These are phyloP conservation scores for Syzygium syzygioides DNA, from an alignment of 441 rosid genomes.

Conservation along the genomic window DNA sequence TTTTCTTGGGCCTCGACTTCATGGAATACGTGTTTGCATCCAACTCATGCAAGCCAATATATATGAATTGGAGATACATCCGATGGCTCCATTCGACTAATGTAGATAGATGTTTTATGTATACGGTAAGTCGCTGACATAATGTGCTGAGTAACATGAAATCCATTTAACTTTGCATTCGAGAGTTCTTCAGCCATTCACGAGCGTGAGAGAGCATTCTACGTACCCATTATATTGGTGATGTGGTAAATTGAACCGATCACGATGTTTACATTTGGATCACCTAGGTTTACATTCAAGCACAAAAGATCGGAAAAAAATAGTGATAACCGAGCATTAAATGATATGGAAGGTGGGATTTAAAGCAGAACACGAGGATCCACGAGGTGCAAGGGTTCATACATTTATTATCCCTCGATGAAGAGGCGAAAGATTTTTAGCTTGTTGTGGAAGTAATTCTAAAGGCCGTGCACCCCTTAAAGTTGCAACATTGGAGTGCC, in stretches of 20 bases:
- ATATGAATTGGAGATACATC: neutral
- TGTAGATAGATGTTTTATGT: neutral
- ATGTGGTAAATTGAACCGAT: neutral
- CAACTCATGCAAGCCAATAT: neutral
- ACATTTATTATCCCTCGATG: neutral
- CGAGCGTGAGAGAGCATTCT: neutral
- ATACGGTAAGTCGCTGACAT: neutral
- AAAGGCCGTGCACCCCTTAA: neutral
- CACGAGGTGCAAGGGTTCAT: neutral
- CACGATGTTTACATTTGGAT: too few species aligned
- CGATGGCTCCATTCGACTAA: neutral
- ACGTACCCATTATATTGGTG: neutral
- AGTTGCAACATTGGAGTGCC: neutral
- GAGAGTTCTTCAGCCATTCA: too few species aligned
- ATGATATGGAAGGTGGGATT: neutral
- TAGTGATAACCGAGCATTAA: neutral
- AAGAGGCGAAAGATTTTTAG: neutral
- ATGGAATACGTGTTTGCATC: neutral
- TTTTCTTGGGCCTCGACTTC: neutral
- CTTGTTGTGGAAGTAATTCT: neutral
- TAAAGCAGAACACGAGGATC: neutral
- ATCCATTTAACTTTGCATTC: neutral
- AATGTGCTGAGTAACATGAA: rapidly evolving
- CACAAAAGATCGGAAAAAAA: neutral
- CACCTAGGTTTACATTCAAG: neutral